A percentile compares a stretch with the other conserved stretches of the same genome.
Evolutionary conservation across 1,284 basidiomycete genomes (phyloP).

Genomic region (Sanghuangporus sanghuang): DNA sequence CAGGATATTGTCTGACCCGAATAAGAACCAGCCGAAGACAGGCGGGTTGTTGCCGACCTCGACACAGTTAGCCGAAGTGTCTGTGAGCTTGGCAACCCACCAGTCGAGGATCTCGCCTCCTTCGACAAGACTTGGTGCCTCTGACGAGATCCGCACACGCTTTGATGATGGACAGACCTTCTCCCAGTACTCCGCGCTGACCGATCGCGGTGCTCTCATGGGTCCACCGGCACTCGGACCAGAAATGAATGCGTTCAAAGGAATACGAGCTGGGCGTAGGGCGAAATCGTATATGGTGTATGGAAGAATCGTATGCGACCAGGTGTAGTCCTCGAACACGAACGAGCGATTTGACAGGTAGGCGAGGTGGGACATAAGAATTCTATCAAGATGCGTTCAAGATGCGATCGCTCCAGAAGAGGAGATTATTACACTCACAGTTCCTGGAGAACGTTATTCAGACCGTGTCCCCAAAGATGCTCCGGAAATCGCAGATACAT

Average conservation of each 20-base stretch:
- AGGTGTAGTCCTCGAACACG: constrained; percentile 23
- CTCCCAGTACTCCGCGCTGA: constrained; percentile 32
- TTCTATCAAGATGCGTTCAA: constrained; percentile 9
- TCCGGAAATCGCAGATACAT: constrained; percentile 18
- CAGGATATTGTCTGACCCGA: constrained; percentile 22
- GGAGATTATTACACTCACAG: constrained; percentile 29
- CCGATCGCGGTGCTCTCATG: constrained; percentile 31
- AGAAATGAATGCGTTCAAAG: constrained; percentile 24
- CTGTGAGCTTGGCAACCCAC: constrained; percentile 30
- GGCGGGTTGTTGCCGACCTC: constrained; percentile 24
- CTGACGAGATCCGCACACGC: constrained; percentile 24
- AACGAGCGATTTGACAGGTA: constrained; percentile 23
- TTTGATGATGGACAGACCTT: constrained; percentile 31
- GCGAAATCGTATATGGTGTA: constrained; percentile 26
- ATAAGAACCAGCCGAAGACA: constrained; percentile 28
- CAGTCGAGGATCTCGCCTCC: constrained; percentile 28
- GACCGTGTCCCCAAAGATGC: constrained; percentile 16
- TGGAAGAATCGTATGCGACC: constrained; percentile 28
- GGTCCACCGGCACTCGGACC: constrained; percentile 37
- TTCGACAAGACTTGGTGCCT: constrained; percentile 18
- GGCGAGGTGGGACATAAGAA: constrained; percentile 21
- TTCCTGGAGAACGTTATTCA: constrained; percentile 37
- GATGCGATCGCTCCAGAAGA: constrained; percentile 30
- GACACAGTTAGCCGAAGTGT: constrained; percentile 32
- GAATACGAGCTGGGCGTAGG: constrained; percentile 19